Evolutionary conservation across 2,329 filamentous ascomycete genomes (phyloP), one percentile per base, ranked within the genome.

Genomic region (Pseudopithomyces maydicus): DNA sequence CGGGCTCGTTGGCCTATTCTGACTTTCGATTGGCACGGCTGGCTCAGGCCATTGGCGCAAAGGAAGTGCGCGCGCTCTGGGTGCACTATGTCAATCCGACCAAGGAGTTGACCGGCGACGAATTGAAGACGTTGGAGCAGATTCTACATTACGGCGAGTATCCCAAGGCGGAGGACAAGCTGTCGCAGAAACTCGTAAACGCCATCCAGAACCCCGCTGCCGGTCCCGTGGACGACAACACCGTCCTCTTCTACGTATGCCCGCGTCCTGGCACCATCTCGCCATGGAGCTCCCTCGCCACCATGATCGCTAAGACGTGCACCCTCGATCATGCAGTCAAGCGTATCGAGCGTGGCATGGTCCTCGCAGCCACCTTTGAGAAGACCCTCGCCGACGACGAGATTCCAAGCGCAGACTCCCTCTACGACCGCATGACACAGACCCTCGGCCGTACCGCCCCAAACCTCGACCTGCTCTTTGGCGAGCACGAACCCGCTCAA

Each of bases 381-480:
- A 79, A 78, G 44, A 66, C 79, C 39, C 76, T 81, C 42, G 78
- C 79, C 47, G 76, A 82, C 65, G 77, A 84, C 59, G 70, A 82
- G 64, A 79, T 87, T 63, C 80, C 81, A 38, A 84, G 88, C 70
- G 83, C 85, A 57, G 90, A 97, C 77, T 76, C 88, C 44, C 81
- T 98, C 47, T 87, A 96, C 78, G 95, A 99, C 78, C 89, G 94
- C 56, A 99, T 99, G 95, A 99, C 95, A 19, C 92, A 98, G 80
- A 86, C 84, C 44, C 87, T 97, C 62, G 84, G 84, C 66, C 78
- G 84, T 33, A 79, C 82, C 19, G 81, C 86, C 52, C 94, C 92
- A 5, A 85, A 90, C 65, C 82, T 94, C 44, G 80, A 86, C 35
- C 75, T 80, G 55, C 93, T 98, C 83, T 99, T 98, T 76, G 87